Percentiles rank a stretch among this genome's conserved stretches.
Evolutionary conservation across 2,329 filamentous ascomycete genomes (phyloP).

Genomic region (Penicillium palitans): DNA sequence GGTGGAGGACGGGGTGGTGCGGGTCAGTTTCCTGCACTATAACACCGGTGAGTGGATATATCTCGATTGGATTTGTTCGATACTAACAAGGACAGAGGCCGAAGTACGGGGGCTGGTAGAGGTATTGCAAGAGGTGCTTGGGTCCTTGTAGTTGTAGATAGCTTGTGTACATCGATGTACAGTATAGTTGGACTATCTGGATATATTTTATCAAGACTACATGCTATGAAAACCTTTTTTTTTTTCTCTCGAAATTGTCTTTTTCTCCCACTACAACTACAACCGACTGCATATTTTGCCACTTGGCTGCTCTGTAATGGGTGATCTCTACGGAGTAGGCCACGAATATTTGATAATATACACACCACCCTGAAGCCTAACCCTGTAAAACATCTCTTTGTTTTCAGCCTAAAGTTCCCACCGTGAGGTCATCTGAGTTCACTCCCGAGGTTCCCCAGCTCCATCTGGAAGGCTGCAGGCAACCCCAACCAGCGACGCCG

Average conservation of each 20-base stretch:
- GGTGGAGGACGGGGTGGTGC: constrained; percentile 63
- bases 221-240: background rate
- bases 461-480: constrained; percentile 14
- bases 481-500: constrained; percentile 15
- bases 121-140: constrained; percentile 19
- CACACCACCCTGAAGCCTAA: constrained; percentile 2
- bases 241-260: background rate
- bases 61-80: background rate
- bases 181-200: background rate
- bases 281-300: no score
- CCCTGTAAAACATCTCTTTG: background rate
- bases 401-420: constrained; percentile 10
- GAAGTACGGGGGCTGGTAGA: constrained; percentile 23
- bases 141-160: background rate
- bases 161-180: background rate
- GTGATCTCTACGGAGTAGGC: no score
- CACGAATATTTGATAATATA: constrained; percentile 16
- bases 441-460: constrained; percentile 9
- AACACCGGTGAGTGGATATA: constrained; percentile 59
- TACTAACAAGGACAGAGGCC: constrained; percentile 19
- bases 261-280: background rate
- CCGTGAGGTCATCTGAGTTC: constrained; percentile 11
- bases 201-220: background rate
- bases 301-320: background rate
- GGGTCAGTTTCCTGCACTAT: constrained; percentile 73